Percentiles rank a stretch among this genome's conserved stretches.
phyloP scores from a whole-genome alignment of 345 rosid species.

The Moricandia moricandioides region DNA sequence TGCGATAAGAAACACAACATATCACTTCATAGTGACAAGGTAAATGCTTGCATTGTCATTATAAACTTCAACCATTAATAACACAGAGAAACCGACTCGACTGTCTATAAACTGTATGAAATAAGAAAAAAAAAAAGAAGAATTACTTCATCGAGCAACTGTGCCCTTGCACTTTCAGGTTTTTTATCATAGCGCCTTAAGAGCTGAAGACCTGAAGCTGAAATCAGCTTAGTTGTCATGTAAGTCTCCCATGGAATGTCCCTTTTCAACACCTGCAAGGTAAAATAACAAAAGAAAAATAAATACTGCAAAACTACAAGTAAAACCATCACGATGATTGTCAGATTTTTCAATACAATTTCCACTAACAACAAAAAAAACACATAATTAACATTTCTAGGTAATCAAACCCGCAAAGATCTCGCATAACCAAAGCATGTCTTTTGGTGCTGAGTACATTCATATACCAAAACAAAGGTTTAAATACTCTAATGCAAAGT shows the following conservation, averaged over 20 bases:
- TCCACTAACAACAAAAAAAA: neutral
- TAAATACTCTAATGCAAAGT: neutral
- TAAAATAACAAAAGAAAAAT: slow-evolving; percentile 4
- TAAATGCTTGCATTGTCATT: neutral
- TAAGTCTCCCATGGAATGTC: slow-evolving; percentile 99
- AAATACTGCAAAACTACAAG: neutral
- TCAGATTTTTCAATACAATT: neutral
- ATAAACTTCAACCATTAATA: neutral
- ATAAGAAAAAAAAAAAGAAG: neutral
- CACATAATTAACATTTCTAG: slow-evolving; percentile 5
- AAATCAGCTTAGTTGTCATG: slow-evolving; percentile 83
- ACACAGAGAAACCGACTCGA: neutral
- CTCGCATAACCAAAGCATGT: neutral
- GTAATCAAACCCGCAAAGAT: neutral
- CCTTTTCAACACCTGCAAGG: slow-evolving; percentile 75
- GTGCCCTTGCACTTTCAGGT: slow-evolving; percentile 76
- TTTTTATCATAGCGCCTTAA: slow-evolving; percentile 84
- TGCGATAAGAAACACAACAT: slow-evolving; percentile 42
- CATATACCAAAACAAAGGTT: neutral
- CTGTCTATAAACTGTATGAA: neutral
- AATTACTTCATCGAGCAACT: slow-evolving; percentile 82
- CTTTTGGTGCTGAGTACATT: too few species aligned
- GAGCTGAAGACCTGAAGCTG: slow-evolving; percentile 81
- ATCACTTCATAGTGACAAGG: slow-evolving; percentile 16
- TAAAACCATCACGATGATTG: neutral